Percentiles rank a stretch among this genome's conserved stretches.
Evolutionary conservation across 2,329 filamentous ascomycete genomes (phyloP).

Genomic region (Trichoderma pleuroti): DNA sequence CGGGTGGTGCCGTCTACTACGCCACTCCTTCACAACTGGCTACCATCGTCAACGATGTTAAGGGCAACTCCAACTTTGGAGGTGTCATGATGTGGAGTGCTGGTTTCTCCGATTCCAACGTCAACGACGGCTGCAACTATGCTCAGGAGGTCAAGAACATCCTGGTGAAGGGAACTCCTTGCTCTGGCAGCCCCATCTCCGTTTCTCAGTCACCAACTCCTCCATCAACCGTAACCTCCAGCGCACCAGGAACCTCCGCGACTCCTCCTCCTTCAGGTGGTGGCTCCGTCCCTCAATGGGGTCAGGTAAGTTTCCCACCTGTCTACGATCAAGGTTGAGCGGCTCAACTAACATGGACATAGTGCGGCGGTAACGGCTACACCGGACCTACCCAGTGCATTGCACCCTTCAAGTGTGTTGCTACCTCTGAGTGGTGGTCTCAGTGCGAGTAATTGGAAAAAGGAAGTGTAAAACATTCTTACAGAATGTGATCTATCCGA

Average conservation of each 20-base stretch:
- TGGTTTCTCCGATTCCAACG: conserved; percentile 35
- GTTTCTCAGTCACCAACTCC: not conserved
- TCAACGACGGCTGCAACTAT: conserved; percentile 23
- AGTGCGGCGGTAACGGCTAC: conserved; percentile 26
- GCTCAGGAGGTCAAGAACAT: conserved; percentile 16
- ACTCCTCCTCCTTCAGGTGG: conserved; percentile 17
- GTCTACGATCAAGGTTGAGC: conserved; percentile 22
- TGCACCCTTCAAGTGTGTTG: conserved; percentile 26
- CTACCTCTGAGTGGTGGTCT: conserved; percentile 24
- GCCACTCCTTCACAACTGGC: conserved; percentile 25
- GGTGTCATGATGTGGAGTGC: conserved; percentile 31
- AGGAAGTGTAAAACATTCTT: too few species aligned
- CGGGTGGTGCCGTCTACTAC: conserved; percentile 29
- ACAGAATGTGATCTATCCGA: too few species aligned
- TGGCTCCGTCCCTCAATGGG: conserved; percentile 12
- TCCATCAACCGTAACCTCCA: not conserved
- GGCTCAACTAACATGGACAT: not conserved
- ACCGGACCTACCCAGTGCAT: conserved; percentile 25
- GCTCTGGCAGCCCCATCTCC: conserved; percentile 1
- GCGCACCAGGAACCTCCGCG: not conserved
- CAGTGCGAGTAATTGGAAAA: conserved; percentile 24
- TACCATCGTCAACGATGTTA: conserved; percentile 30
- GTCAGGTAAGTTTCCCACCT: conserved; percentile 1
- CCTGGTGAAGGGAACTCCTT: conserved; percentile 9
- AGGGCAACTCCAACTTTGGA: conserved; percentile 30